Evolutionary conservation across 2,329 filamentous ascomycete species (phyloP).

Genomic region (Raffaelea albimanens): DNA sequence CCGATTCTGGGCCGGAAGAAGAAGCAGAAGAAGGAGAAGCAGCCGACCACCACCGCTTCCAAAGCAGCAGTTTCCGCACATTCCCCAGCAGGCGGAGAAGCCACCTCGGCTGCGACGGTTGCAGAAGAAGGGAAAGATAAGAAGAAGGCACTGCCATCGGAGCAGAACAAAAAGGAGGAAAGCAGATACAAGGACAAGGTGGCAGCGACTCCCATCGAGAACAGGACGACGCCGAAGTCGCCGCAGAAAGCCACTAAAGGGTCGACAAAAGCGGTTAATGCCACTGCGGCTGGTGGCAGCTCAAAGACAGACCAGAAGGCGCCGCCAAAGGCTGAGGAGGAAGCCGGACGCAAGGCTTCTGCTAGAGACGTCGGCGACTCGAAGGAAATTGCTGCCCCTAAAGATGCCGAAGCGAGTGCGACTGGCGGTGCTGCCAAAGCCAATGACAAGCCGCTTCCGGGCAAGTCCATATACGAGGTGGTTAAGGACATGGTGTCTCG

Average conservation of each 20-base stretch:
- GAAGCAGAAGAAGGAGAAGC: conserved; percentile 71
- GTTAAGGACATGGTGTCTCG: conserved; percentile 12
- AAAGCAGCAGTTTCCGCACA: conserved; percentile 3
- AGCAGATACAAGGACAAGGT: background rate
- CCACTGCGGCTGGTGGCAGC: too few relatives aligned
- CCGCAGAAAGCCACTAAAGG: background rate
- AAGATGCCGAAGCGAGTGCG: conserved; percentile 7
- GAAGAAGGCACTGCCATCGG: conserved; percentile 3
- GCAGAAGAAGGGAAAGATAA: conserved; percentile 4
- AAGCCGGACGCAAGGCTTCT: too few relatives aligned
- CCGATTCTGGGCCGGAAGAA: conserved; percentile 75
- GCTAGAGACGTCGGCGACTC: background rate
- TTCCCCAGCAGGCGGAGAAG: conserved; percentile 4
- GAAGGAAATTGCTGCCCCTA: conserved; percentile 17
- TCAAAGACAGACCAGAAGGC: too few relatives aligned
- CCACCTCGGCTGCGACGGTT: background rate
- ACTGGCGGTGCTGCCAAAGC: background rate
- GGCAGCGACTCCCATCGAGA: too few relatives aligned
- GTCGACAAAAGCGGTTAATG: too few relatives aligned
- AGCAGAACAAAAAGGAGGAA: conserved; percentile 4
- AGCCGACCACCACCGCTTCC: conserved; percentile 16
- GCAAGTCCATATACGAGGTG: conserved; percentile 8
- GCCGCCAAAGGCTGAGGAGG: too few relatives aligned
- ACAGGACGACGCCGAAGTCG: background rate
- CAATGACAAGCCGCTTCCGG: background rate